Base-by-base conservation (phyloP, 2,329 filamentous ascomycete genomes). In the Atkinsonella hypoxylon region DNA sequence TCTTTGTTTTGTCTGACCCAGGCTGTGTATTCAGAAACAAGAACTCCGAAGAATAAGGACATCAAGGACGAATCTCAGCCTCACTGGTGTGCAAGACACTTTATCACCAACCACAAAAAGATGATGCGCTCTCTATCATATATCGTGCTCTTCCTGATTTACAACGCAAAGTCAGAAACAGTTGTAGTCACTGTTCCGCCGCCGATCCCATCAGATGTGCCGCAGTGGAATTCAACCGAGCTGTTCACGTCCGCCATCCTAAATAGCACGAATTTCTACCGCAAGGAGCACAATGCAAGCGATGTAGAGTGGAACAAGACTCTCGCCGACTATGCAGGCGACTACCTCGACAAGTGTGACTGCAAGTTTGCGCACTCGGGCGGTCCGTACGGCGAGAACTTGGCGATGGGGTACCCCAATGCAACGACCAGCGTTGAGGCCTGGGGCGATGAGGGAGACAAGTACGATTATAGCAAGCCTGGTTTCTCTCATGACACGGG, bases 251-350 rank as follows among this genome's bases (percentile, higher is more conserved):
- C 70, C 13, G 74, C 78, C n/a, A 66, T 87, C 22, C 73, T 89
- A 49, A 75, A 79, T 62, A 75, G 73, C 57, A 86, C 81, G 38
- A 89, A 89, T 64, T 64, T 70, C 45, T 87, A 83, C 68, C 80
- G 85, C 20, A 55, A 57, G 7, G 65, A 79, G 53, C 82, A 89
- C 67, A 79, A 81, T 57, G 83, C 82, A 32, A 66, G 67, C 0
- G 62, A 66, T 1, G 60, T 89, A 3, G 54, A 57, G 3, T 89
- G 85, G 84, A 89, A 89, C 67, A 59, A 66, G 6, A 83, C 81
- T 0, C 72, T 85, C 7, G 77, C 77, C 1, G 58, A 63, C 3
- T 82, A 73, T 54, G 82, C 83, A 0, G 53, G 57, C 4, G 59
- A 68, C 1, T 87, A 78, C 58, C 68, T 78, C 15, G 57, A 59